Evolutionary conservation across 164 flowering plant species (phyloP).

Genomic region (Aristolochia contorta): DNA sequence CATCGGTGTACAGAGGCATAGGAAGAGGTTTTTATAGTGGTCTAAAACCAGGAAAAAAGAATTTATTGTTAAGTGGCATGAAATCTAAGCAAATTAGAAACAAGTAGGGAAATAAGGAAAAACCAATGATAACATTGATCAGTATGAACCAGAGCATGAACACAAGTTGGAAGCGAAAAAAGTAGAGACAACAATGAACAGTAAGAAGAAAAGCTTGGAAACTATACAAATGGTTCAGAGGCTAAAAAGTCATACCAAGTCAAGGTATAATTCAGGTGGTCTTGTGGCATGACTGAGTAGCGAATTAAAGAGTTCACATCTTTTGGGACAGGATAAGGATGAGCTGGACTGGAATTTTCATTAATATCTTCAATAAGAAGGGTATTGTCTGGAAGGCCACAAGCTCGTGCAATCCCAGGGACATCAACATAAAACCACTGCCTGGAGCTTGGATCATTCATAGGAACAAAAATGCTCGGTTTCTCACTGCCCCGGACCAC

Average conservation of each 20-base stretch:
- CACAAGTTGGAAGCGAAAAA: too few species aligned
- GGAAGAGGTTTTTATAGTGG: too few species aligned
- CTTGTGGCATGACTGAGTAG: constrained; percentile 94
- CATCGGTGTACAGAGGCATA: too few species aligned
- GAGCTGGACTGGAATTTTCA: constrained; percentile 54
- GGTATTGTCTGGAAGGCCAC: constrained; percentile 64
- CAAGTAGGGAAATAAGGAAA: too few species aligned
- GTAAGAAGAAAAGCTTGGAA: too few species aligned
- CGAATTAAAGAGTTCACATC: constrained; percentile 61
- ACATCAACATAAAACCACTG: constrained; percentile 98
- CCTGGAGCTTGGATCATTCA: constrained; percentile 59
- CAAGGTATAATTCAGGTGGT: constrained; percentile 80
- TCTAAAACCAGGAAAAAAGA: too few species aligned
- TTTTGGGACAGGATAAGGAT: constrained; percentile 92
- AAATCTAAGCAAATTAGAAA: too few species aligned
- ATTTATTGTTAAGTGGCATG: too few species aligned
- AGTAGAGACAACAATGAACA: too few species aligned
- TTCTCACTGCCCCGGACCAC: constrained; percentile 86
- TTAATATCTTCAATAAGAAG: constrained; percentile 68
- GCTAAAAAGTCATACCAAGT: constrained; percentile 39
- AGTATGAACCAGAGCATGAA: too few species aligned
- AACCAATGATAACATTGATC: too few species aligned
- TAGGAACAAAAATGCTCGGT: constrained; percentile 92
- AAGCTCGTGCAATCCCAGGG: constrained; percentile 59
- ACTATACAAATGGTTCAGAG: background rate